Evolutionary conservation across 139 green algal genomes (phyloP), one percentile per base, ranked within the genome.

Genomic region (Chlamydomonas incerta): DNA sequence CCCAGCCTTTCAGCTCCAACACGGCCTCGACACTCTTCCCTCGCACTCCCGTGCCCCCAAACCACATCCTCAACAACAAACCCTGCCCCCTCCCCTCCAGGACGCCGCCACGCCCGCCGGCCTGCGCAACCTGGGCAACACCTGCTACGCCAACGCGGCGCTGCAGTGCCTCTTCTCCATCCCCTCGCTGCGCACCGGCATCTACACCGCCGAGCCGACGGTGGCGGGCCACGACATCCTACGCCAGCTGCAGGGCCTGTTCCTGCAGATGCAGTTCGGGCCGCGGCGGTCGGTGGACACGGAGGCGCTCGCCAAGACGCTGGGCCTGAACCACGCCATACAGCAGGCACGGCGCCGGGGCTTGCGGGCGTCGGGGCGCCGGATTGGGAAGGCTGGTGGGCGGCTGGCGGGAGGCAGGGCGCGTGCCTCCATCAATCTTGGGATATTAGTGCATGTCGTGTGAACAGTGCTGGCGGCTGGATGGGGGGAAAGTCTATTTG

Each of bases 101-200:
- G 73, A 87, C 10, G 28, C 55, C 17, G n/a, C 67, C 62, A 20
- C 47, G 26, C 95, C 95, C 0, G 89, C 88, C 24, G 96, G 96
- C 0, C 86, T 98, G 62, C 87, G 85, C 72, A 98, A 98, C 89
- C 90, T 98, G 21, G 96, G 95, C 65, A 96, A 96, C 89, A 98
- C 95, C 10, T 98, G 96, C 93, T 98, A 98, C 85, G 92, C 95
- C 17, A 98, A 97, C 87, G 91, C 83, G 21, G 95, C 94, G 35
- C 89, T 98, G 69, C 96, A 98, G 90, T 96, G 94, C 85, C 89
- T 98, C 37, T 96, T 94, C 86, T 88, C 91, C 57, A 92, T 92
- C 21, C 83, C 81, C 15, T 81, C 85, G 6, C 95, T 98, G 85
- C 88, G 94, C 20, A 60, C 88, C 50, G 91, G 85, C 6, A 74